A percentile compares a stretch with the other conserved stretches of the same genome.
These are phyloP conservation scores for Scleromitrula shiraiana DNA, from an alignment of 2,329 filamentous ascomycete genomes.

Conservation along the genomic window DNA sequence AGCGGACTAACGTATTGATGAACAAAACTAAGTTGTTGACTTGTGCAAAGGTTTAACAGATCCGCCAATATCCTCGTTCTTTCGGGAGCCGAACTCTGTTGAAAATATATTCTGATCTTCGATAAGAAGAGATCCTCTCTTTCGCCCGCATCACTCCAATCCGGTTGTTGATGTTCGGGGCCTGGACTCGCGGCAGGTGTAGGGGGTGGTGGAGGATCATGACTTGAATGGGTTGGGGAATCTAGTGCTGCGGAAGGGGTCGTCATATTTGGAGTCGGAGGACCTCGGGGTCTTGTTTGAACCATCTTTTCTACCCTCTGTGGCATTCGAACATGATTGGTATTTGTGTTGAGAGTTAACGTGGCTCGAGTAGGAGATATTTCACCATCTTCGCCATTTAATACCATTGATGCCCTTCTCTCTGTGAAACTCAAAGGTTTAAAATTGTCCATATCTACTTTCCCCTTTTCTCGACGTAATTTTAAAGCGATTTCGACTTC, in stretches of 20 bases:
- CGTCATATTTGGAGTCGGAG: slow-evolving; percentile 59
- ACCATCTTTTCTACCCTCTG: slow-evolving; percentile 47
- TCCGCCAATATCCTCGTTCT: slow-evolving; percentile 78
- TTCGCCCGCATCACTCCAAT: slow-evolving; percentile 71
- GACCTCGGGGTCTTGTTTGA: slow-evolving; percentile 46
- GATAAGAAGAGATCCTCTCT: slow-evolving; percentile 77
- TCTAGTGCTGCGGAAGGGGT: slow-evolving; percentile 57
- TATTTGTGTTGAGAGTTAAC: slow-evolving; percentile 43
- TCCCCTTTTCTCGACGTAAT: not conserved
- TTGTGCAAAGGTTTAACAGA: slow-evolving; percentile 88
- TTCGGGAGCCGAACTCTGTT: slow-evolving; percentile 65
- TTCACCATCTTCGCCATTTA: slow-evolving; percentile 40
- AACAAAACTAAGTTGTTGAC: slow-evolving; percentile 89
- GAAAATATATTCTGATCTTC: slow-evolving; percentile 73
- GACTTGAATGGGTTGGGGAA: slow-evolving; percentile 29
- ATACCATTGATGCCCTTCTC: slow-evolving; percentile 49
- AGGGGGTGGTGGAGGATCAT: slow-evolving; percentile 51
- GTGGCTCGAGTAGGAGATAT: slow-evolving; percentile 27
- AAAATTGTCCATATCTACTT: slow-evolving; percentile 26
- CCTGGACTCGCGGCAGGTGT: slow-evolving; percentile 59
- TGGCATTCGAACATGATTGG: slow-evolving; percentile 27
- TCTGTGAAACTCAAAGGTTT: slow-evolving; percentile 53
- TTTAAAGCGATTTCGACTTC: too few relatives aligned
- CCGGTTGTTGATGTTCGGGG: slow-evolving; percentile 51
- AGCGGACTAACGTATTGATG: slow-evolving; percentile 91